phyloP scores from a whole-genome alignment of 2,329 filamentous ascomycete species.

The Aspergillus oerlinghausenensis region DNA sequence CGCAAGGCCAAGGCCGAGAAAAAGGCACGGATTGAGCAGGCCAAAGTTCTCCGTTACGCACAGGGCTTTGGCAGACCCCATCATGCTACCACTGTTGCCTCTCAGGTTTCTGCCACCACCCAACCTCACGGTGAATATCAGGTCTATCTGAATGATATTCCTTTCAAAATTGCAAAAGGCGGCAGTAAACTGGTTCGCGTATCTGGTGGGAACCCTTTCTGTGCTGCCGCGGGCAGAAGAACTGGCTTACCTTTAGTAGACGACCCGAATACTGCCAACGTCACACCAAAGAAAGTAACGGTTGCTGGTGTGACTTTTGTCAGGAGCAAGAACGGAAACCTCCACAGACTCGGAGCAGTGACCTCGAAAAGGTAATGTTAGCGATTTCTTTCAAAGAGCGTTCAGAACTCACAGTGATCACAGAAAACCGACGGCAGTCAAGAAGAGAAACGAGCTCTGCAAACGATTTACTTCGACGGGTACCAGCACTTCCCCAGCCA shows the following conservation, averaged over 20 bases:
- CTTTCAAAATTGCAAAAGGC: constrained; percentile 67
- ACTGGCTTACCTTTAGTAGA: constrained; percentile 47
- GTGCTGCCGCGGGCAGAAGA: constrained; percentile 13
- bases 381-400: constrained; percentile 9
- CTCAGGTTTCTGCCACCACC: constrained; percentile 21
- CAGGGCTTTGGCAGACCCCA: constrained; percentile 25
- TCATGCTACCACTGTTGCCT: constrained; percentile 13
- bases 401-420: constrained; percentile 14
- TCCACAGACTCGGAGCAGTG: constrained; percentile 71
- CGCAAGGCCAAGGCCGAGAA: constrained; percentile 47
- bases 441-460: constrained; percentile 70
- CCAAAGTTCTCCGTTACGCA: constrained; percentile 38
- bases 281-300: constrained; percentile 68
- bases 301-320: constrained; percentile 78
- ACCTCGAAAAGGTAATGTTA: constrained; percentile 67
- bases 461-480: constrained; percentile 57
- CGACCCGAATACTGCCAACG: constrained; percentile 57
- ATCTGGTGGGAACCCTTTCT: constrained; percentile 54
- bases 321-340: constrained; percentile 81
- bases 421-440: constrained; percentile 47
- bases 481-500: constrained; percentile 39
- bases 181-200: constrained; percentile 78
- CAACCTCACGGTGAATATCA: constrained; percentile 50
- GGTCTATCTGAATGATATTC: constrained; percentile 65
- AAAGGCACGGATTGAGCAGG: constrained; percentile 52